phyloP scores from a whole-genome alignment of 495 filamentous ascomycete genomes.

The Penicillium longicatenatum region DNA sequence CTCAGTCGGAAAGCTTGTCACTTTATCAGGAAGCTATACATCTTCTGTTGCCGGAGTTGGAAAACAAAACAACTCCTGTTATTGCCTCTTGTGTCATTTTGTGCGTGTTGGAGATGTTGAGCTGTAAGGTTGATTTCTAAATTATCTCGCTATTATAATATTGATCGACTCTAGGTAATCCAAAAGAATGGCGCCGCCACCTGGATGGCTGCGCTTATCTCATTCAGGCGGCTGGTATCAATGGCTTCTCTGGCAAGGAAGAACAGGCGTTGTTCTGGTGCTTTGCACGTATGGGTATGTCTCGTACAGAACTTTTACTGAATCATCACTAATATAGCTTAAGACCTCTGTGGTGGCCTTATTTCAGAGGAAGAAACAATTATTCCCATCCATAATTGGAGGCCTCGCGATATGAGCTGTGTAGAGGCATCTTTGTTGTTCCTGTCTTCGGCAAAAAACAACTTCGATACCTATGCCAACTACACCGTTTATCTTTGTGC shows the following conservation, averaged over 20 bases:
- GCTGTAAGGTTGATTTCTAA: constrained; percentile 24
- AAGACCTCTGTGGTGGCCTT: constrained; percentile 46
- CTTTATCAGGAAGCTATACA: constrained; percentile 49
- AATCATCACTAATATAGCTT: not conserved
- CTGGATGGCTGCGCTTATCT: constrained; percentile 50
- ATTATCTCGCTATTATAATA: not conserved
- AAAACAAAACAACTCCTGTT: constrained; percentile 39
- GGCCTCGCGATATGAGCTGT: constrained; percentile 31
- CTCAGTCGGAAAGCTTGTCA: constrained; percentile 42
- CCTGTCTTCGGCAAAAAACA: constrained; percentile 28
- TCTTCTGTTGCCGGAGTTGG: constrained; percentile 39
- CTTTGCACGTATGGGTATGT: constrained; percentile 49
- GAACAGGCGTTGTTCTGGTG: constrained; percentile 51
- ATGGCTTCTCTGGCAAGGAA: constrained; percentile 43
- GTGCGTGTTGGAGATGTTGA: constrained; percentile 47
- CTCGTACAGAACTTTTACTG: not conserved
- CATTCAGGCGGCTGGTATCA: constrained; percentile 40
- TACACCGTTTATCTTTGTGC: constrained; percentile 49
- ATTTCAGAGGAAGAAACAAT: constrained; percentile 45
- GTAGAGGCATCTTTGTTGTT: constrained; percentile 29
- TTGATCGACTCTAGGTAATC: constrained; percentile 23
- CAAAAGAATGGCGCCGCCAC: constrained; percentile 48
- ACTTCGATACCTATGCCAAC: constrained; percentile 41
- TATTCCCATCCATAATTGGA: constrained; percentile 35
- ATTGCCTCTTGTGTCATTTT: constrained; percentile 45